A percentile compares a stretch with the other conserved stretches of the same genome.
These are phyloP conservation scores for Zostera marina DNA, from an alignment of 116 monocot species.

Conservation along the genomic window DNA sequence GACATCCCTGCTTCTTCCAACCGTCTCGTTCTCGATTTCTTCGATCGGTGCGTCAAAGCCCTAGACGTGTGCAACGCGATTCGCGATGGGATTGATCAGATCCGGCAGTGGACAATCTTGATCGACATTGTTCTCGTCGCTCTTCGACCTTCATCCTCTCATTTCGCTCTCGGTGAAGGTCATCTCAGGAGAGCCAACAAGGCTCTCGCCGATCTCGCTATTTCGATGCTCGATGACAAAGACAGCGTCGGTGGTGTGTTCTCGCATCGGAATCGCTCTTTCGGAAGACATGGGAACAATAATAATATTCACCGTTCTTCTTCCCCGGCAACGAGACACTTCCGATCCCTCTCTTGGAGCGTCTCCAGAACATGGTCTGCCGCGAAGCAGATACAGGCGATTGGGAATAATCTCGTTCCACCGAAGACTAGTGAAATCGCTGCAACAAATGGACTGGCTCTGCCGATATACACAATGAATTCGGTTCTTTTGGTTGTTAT, in stretches of 20 bases:
- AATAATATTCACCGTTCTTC: constrained; percentile 4
- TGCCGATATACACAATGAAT: constrained; percentile 40
- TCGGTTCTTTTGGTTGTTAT: constrained; percentile 38
- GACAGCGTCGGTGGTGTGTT: constrained; percentile 8
- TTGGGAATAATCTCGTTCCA: constrained; percentile 24
- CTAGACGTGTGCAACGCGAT: constrained; percentile 72
- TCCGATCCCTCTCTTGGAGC: constrained; percentile 63
- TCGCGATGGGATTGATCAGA: constrained; percentile 50
- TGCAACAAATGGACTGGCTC: constrained; percentile 32
- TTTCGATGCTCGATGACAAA: constrained; percentile 35
- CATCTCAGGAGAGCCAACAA: constrained; percentile 50
- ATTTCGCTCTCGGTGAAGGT: constrained; percentile 30
- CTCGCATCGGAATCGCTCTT: constrained; percentile 44
- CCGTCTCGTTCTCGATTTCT: constrained; percentile 17
- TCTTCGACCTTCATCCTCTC: not conserved
- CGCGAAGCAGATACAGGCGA: constrained; percentile 49
- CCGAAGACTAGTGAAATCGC: constrained; percentile 26
- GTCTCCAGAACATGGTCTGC: constrained; percentile 65
- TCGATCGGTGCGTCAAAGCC: constrained; percentile 59
- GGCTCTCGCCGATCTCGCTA: constrained; percentile 35
- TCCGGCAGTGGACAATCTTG: constrained; percentile 35
- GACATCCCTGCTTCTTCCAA: not conserved
- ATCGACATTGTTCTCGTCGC: constrained; percentile 37
- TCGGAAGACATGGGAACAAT: constrained; percentile 19
- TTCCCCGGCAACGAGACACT: constrained; percentile 14